Evolutionary conservation across 176 grass and related monocot genomes (phyloP), one percentile per base, ranked within the genome.

Genomic region (Rhynchospora tenuis): DNA sequence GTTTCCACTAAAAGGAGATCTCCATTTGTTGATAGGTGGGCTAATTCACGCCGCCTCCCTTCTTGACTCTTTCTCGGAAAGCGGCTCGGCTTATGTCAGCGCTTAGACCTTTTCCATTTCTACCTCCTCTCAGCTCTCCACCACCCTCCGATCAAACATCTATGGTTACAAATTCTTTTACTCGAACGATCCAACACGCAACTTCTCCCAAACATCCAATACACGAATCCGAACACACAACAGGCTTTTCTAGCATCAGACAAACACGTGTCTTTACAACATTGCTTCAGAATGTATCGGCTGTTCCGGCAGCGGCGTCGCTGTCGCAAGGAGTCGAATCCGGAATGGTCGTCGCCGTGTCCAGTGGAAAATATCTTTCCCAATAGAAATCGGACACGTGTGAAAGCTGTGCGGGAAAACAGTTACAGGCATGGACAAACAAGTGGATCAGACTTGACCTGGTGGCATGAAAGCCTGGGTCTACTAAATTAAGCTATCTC

Each of bases 311-410:
- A 55, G 48, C 71, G 29, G 47, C 23, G 46, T 76, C 73, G 13
- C 73, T 76, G 48, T 76, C 73, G 66, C 17, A 17, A 31, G 2
- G 28, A 56, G 20, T 8, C 24, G 0, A 12, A 51, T n/a, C 38
- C 43, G 70, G 27, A 73, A 63, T 26, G 58, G 84, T 86, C 84
- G 84, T 80, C 60, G 84, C 63, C 75, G 72, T 81, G 84, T 70
- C 43, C 23, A 19, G 12, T 24, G 60, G 26, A 26, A 57, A 65
- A 78, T 17, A 77, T 28, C 2, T 17, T 16, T 14, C 6, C 84
- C 59, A 86, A 69, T 86, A 45, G 43, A 17, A 45, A 9, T 12
- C 0, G 20, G 44, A 42, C 72, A 85, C 54, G 31, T 73, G 67
- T 12, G 4, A 27, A 72, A 84, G 2, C 7, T 31, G 67, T 56